Percentiles rank a stretch among this genome's conserved stretches.
Evolutionary conservation across 257 asterid genomes (phyloP).

Genomic region (Solanum medicagineum): DNA sequence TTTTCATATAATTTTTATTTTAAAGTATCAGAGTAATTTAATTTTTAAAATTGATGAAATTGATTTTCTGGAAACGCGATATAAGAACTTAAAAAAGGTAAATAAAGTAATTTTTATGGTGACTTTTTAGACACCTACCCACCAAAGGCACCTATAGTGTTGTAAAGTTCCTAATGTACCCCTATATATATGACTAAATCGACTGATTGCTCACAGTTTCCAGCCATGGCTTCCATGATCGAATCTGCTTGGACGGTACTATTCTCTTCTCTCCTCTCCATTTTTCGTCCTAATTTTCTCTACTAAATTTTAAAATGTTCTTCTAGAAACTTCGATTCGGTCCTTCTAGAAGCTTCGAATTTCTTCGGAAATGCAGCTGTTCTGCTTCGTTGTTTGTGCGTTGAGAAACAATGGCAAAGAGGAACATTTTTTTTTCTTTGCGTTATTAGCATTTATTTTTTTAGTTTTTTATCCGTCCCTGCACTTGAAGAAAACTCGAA

Average conservation of each 20-base stretch:
- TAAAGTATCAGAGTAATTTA: too few relatives aligned
- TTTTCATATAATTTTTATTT: too few relatives aligned
- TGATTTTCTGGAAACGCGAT: too few relatives aligned
- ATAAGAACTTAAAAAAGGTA: too few relatives aligned
- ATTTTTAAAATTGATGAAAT: too few relatives aligned
- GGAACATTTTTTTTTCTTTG: too few relatives aligned
- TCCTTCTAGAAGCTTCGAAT: neutral
- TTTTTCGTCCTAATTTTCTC: neutral
- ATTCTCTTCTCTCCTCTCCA: neutral
- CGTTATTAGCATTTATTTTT: too few relatives aligned
- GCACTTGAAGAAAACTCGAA: too few relatives aligned
- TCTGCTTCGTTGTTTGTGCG: neutral
- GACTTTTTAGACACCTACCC: neutral
- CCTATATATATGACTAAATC: neutral
- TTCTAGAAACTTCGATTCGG: neutral
- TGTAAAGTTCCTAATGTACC: neutral
- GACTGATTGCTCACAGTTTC: neutral
- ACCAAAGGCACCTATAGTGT: neutral
- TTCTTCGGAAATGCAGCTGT: neutral
- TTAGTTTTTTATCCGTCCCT: too few relatives aligned
- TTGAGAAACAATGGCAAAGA: neutral
- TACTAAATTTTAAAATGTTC: neutral
- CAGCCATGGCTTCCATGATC: slow-evolving; percentile 18
- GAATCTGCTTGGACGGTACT: slow-evolving; percentile 48
- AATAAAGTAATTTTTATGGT: too few relatives aligned